Evolutionary conservation across 805 yeast genomes (phyloP).

Genomic region (Candida awuae): DNA sequence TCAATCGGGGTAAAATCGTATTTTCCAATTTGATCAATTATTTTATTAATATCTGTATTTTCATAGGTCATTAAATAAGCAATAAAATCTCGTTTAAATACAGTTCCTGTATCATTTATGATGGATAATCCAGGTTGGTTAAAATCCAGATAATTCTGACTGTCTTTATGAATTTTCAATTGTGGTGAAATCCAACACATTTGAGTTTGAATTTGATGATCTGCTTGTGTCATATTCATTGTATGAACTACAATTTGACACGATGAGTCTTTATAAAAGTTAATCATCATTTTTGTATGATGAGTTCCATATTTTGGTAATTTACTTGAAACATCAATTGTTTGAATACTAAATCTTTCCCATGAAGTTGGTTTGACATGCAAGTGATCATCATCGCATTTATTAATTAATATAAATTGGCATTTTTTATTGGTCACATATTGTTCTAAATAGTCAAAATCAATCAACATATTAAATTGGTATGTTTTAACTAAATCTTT

Average conservation of each 20-base stretch:
- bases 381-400: constrained; percentile 29
- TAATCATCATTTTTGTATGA: constrained; percentile 63
- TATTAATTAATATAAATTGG: constrained; percentile 21
- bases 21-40: constrained; percentile 25
- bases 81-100: constrained; percentile 39
- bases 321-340: constrained; percentile 24
- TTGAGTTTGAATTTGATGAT: constrained; percentile 52
- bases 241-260: constrained; percentile 51
- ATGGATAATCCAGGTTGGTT: constrained; percentile 3
- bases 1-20: constrained; percentile 40
- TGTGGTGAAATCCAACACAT: constrained; percentile 58
- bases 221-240: constrained; percentile 47
- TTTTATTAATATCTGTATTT: constrained; percentile 19
- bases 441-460: constrained; percentile 20
- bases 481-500: constrained; percentile 19
- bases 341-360: constrained; percentile 16
- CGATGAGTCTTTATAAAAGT: constrained; percentile 38
- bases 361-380: constrained; percentile 26
- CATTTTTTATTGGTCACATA: constrained; percentile 19
- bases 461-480: constrained; percentile 30
- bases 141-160: constrained; percentile 2
- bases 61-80: constrained; percentile 40
- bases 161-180: constrained; percentile 12
- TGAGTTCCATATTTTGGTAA: constrained; percentile 38
- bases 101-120: constrained; percentile 14